These are phyloP conservation scores for Esteya vermicola DNA, from an alignment of 2,329 filamentous ascomycete genomes.

Conservation along the genomic window DNA sequence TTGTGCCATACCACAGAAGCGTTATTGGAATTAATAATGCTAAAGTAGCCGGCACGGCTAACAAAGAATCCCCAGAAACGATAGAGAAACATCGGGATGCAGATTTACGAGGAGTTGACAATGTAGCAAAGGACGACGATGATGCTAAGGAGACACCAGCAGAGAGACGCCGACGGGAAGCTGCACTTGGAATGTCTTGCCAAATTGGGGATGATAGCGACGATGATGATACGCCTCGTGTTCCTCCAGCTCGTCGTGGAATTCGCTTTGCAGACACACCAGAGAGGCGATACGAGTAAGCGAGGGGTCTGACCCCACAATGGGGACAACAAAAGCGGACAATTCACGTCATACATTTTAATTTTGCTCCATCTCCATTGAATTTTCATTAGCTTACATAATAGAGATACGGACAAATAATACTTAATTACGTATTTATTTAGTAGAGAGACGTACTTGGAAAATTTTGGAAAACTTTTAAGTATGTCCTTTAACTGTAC, in stretches of 20 bases:
- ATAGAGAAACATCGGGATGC: constrained; percentile 55
- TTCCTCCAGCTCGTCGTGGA: constrained; percentile 36
- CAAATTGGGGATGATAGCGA: constrained; percentile 32
- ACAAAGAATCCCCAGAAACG: constrained; percentile 35
- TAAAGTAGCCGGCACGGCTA: neutral
- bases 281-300: too few species aligned
- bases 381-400: too few species aligned
- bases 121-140: constrained; percentile 22
- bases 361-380: too few species aligned
- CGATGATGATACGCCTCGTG: constrained; percentile 41
- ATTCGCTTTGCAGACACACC: constrained; percentile 46
- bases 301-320: too few species aligned
- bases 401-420: too few species aligned
- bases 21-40: neutral
- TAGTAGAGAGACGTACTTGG: too few species aligned
- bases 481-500: too few species aligned
- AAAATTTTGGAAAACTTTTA: too few species aligned
- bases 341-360: too few species aligned
- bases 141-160: constrained; percentile 51
- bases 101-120: constrained; percentile 28
- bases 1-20: neutral
- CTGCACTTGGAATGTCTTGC: constrained; percentile 49
- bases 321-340: too few species aligned
- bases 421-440: too few species aligned
- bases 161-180: constrained; percentile 58